Base-by-base conservation (phyloP, 345 rosid genomes). In the Brassica carinata region DNA sequence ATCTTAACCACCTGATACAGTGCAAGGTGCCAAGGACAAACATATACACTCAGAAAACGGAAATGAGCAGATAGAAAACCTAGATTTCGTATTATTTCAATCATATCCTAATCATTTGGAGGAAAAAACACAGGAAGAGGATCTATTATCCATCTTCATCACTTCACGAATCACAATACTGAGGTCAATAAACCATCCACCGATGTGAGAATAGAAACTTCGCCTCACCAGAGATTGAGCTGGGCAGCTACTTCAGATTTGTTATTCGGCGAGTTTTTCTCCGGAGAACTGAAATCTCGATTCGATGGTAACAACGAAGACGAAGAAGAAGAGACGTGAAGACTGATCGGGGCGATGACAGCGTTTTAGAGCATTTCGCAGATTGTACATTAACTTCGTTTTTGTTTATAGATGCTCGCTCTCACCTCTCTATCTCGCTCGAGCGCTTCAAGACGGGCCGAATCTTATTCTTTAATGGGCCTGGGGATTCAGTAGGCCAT, bases 311-410 rank as follows among this genome's bases (percentile, higher is more conserved):
- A 80, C 83, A 65, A 71, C 80, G 76, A 79, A 7, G 71, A 73
- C 10, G 74, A 48, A 43, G 63, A 48, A 43, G 63, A 81, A 55
- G 83, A 75, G 53, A 75, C 80, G 80, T 81, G 83, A 76, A 71
- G 76, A 76, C 77, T 81, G 83, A 81, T 75, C 80, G 51, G 51
- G 83, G 83, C 80, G 83, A 81, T 64, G 83, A 81, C 80, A 80
- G 79, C 83, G 67, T 69, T 40, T 1, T 69, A 79, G 82, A 79
- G 77, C 67, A 33, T 62, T 80, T 75, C 36, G 48, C 67, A 61
- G 72, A 71, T 75, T 81, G 27, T 63, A 71, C 13, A 67, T 40
- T n/a, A 51, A 48, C 61, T 34, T 80, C 14, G 30, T 18, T 67
- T 73, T 45, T 11, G 66, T 57, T 33, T 61, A 40, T 17, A 67